A percentile compares a stretch with the other conserved stretches of the same genome.
phyloP scores from a whole-genome alignment of 148 eudicot species.

The Persicaria tinctoria region DNA sequence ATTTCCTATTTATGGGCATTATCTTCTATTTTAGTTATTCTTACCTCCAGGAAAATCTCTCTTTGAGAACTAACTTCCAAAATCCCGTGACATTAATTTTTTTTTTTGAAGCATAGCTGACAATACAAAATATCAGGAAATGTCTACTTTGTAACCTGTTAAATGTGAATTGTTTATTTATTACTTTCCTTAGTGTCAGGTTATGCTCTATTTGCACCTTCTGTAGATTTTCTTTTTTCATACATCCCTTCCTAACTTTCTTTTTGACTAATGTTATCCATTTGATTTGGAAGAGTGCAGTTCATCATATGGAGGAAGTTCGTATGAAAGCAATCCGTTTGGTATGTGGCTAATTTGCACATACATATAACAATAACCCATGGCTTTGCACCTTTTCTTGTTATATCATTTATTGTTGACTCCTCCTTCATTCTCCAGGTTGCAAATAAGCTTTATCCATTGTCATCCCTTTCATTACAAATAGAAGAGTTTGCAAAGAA shows the following conservation, averaged over 20 bases:
- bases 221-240: constrained; percentile 1
- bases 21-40: background rate
- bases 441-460: constrained; percentile 89
- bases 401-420: constrained; percentile 4
- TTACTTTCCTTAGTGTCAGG: constrained; percentile 1
- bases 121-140: constrained; percentile 1
- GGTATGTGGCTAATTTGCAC: constrained; percentile 40
- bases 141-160: background rate
- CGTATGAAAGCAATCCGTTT: constrained; percentile 97
- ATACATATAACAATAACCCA: background rate
- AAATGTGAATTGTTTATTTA: background rate
- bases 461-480: constrained; percentile 51
- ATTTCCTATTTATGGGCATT: background rate
- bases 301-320: constrained; percentile 92
- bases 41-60: background rate
- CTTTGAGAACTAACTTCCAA: background rate
- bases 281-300: constrained; percentile 66
- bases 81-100: background rate
- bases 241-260: background rate
- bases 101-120: background rate
- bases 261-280: constrained; percentile 17
- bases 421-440: constrained; percentile 39
- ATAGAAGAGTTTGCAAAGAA: constrained; percentile 90
- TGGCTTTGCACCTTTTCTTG: background rate
- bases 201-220: constrained; percentile 1